Evolutionary conservation across 306 rosid genomes (phyloP).

Genomic region (Trifolium subterraneum): DNA sequence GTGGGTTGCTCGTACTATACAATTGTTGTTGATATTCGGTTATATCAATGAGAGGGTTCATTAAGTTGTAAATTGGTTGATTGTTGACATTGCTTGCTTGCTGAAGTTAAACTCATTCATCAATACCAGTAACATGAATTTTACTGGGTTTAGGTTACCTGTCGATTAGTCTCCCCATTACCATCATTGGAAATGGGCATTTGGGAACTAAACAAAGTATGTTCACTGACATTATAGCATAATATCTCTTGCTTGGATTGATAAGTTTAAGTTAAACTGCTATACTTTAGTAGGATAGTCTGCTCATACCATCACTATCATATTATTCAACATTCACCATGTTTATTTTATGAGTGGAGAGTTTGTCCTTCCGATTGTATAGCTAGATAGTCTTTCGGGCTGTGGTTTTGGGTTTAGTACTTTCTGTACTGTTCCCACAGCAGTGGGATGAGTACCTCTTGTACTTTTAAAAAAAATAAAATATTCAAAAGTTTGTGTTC

Average conservation of each 20-base stretch:
- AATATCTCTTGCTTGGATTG: slow-evolving; percentile 22
- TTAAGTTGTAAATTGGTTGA: slow-evolving; percentile 24
- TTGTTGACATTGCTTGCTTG: slow-evolving; percentile 30
- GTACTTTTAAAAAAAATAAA: no score
- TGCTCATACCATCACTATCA: slow-evolving; percentile 1
- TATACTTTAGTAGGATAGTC: slow-evolving; percentile 17
- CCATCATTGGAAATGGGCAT: slow-evolving; percentile 17
- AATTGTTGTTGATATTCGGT: slow-evolving; percentile 3
- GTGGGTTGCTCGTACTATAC: slow-evolving; percentile 4
- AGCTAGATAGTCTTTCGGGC: no score
- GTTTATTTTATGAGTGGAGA: no score
- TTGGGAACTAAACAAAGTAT: slow-evolving; percentile 17
- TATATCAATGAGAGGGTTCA: slow-evolving; percentile 31
- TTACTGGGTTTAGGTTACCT: slow-evolving; percentile 30
- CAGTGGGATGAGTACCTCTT: no score
- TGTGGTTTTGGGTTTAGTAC: no score
- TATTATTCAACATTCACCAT: no score
- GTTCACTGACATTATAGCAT: slow-evolving; percentile 3
- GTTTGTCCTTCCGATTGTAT: no score
- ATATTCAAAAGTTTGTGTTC: slow-evolving; percentile 20
- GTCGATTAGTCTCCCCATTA: neutral
- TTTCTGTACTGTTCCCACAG: no score
- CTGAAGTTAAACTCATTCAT: slow-evolving; percentile 14
- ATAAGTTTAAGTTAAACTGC: slow-evolving; percentile 18
- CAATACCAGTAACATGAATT: neutral